phyloP scores from a whole-genome alignment of 1,284 basidiomycete genomes.

The Pseudozyma tsukubaensis region DNA sequence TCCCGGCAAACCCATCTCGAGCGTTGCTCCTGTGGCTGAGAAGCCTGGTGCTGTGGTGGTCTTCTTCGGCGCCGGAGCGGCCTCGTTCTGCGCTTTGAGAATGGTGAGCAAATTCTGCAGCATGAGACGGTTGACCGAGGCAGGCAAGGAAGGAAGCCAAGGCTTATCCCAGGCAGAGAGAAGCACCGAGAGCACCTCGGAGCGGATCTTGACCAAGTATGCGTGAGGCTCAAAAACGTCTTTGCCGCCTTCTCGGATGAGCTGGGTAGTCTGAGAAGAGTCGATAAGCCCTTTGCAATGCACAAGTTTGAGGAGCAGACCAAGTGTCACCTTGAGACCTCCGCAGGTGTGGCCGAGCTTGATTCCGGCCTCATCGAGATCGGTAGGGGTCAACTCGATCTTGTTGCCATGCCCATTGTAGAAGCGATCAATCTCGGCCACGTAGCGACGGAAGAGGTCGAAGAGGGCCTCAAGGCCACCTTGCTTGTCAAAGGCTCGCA shows the following conservation, averaged over 20 bases:
- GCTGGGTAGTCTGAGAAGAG: slow-evolving; percentile 81
- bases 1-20: slow-evolving; percentile 19
- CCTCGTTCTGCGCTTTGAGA: slow-evolving; percentile 77
- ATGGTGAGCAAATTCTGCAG: slow-evolving; percentile 84
- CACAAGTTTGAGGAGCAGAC: slow-evolving; percentile 81
- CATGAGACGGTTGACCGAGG: slow-evolving; percentile 73
- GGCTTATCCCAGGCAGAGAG: slow-evolving; percentile 81
- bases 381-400: slow-evolving; percentile 22
- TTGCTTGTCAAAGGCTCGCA: slow-evolving; percentile 79
- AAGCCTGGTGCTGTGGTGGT: slow-evolving; percentile 6
- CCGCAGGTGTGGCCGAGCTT: slow-evolving; percentile 77
- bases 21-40: slow-evolving; percentile 10
- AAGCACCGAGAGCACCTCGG: slow-evolving; percentile 78
- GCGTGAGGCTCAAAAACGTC: slow-evolving; percentile 80
- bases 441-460: slow-evolving; percentile 75
- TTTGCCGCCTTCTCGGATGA: slow-evolving; percentile 65
- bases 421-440: slow-evolving; percentile 75
- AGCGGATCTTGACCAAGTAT: slow-evolving; percentile 84
- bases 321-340: slow-evolving; percentile 83
- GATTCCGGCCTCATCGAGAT: slow-evolving; percentile 50
- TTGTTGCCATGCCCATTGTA: slow-evolving; percentile 70
- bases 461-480: slow-evolving; percentile 82
- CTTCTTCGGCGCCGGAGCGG: slow-evolving; percentile 34
- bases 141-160: slow-evolving; percentile 82
- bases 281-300: slow-evolving; percentile 85